Base-by-base conservation (phyloP, 2,329 filamentous ascomycete genomes). In the Colletotrichum orbiculare region DNA sequence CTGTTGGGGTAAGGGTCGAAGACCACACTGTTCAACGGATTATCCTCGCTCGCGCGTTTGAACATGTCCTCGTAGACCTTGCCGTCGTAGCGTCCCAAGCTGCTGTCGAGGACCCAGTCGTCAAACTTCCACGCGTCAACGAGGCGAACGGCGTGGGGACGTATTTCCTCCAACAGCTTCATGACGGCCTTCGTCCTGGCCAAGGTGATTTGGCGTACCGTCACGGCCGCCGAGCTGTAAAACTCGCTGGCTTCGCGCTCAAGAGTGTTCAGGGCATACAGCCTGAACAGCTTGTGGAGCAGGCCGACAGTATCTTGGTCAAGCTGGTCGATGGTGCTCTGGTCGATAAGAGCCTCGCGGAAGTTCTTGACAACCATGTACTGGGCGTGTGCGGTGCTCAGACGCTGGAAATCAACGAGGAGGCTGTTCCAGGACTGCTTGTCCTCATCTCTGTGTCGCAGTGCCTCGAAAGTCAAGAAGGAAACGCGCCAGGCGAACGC, bases 351-450 rank as follows among this genome's bases (percentile, higher is more conserved):
- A 2, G 78, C 76, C 48, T 79, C 76, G 70, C 77, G 71, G 80
- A 93, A 94, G 81, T 89, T 91, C 83, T 91, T 93, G 68, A 93
- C 90, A 0, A 93, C 85, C 70, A 93, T 84, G 76, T 93, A 93
- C 76, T 94, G 90, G 0, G 89, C 90, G 74, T 92, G 90, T 0
- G 91, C 91, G 6, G 90, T 92, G 62, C 85, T 89, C 6, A 94
- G 85, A 47, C 90, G 88, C 85, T 89, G 92, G 79, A 94, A 93
- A 77, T 93, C 90, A 12, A 93, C 88, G 13, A 94, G 84, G 8
- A 94, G 83, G 66, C 87, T 89, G 79, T 93, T 94, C 91, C 90
- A 94, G 0, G 89, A 85, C 72, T 88, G 87, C 82, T 92, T 92
- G 75, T 93, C 89, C 67, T 87, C 86, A 71, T 93, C 91, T 50